Percentiles rank a stretch among this genome's conserved stretches.
These are phyloP conservation scores for Flaveria brownii DNA, from an alignment of 129 eudicot species.

Conservation along the genomic window DNA sequence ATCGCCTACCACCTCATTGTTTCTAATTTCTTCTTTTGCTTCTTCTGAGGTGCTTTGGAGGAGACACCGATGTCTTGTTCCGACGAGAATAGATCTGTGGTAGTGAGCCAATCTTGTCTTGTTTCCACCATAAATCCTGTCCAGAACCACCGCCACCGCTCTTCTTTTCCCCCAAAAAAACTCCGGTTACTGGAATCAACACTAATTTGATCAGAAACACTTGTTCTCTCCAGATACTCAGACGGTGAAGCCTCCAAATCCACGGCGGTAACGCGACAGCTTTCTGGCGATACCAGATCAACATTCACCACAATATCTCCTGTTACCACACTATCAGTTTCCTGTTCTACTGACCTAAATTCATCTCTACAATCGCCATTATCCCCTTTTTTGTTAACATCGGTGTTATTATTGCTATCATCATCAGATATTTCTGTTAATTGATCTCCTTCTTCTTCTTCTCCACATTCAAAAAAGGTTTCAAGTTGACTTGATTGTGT, in stretches of 20 bases:
- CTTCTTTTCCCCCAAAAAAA: too few relatives aligned
- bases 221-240: too few relatives aligned
- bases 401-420: conserved; percentile 34
- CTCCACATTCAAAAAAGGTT: conserved; percentile 50
- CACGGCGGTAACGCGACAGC: conserved; percentile 43
- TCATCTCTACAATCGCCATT: conserved; percentile 47
- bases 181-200: too few relatives aligned
- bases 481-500: too few relatives aligned
- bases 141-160: conserved; percentile 58
- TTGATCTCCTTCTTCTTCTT: conserved; percentile 51
- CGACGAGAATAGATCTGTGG: too few relatives aligned
- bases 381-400: conserved; percentile 34
- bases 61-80: too few relatives aligned
- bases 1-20: too few relatives aligned
- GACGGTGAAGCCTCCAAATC: conserved; percentile 59
- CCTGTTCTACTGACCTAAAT: too few relatives aligned
- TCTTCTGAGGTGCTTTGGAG: too few relatives aligned
- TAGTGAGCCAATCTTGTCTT: conserved; percentile 67
- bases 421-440: conserved; percentile 36
- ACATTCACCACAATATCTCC: conserved; percentile 68
- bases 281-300: conserved; percentile 57
- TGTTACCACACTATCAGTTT: conserved; percentile 64
- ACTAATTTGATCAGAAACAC: too few relatives aligned
- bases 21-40: too few relatives aligned
- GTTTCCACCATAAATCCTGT: conserved; percentile 99